Conservation (phyloP, 495 filamentous ascomycete genomes). For the Lichina pygmaea region DNA sequence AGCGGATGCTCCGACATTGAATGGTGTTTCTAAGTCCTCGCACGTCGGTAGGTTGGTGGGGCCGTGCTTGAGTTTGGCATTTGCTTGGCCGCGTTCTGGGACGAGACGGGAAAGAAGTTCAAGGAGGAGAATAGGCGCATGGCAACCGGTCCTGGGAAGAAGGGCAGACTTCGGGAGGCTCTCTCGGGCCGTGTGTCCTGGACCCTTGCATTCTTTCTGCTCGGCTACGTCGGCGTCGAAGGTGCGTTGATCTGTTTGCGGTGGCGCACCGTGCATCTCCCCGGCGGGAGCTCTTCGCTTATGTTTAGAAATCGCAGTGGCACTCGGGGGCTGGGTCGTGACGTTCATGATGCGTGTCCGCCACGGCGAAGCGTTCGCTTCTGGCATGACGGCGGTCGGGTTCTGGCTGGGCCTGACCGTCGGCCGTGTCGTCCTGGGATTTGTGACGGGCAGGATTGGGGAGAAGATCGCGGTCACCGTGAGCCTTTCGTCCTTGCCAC, state of each 20-base stretch:
- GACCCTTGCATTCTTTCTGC: slow-evolving; percentile 48
- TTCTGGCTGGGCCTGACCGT: slow-evolving; percentile 41
- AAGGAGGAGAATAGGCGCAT: slow-evolving; percentile 18
- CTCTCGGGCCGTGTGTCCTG: slow-evolving; percentile 36
- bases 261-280: neutral
- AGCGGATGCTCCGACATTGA: no score
- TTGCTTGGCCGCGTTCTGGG: slow-evolving; percentile 36
- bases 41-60: slow-evolving; percentile 23
- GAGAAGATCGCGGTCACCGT: slow-evolving; percentile 30
- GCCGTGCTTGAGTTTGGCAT: slow-evolving; percentile 30
- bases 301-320: slow-evolving; percentile 17
- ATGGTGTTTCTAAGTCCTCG: no score
- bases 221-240: slow-evolving; percentile 66
- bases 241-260: neutral
- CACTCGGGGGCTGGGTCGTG: slow-evolving; percentile 47
- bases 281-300: neutral
- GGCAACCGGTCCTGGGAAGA: slow-evolving; percentile 7
- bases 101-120: slow-evolving; percentile 31
- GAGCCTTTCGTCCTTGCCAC: slow-evolving; percentile 6
- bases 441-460: slow-evolving; percentile 31
- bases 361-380: slow-evolving; percentile 23
- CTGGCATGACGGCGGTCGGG: slow-evolving; percentile 35
- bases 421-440: slow-evolving; percentile 30
- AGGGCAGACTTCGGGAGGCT: slow-evolving; percentile 27
- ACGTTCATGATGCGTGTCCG: slow-evolving; percentile 35